These are phyloP conservation scores for Heteromeles arbutifolia DNA, from an alignment of 306 rosid genomes.

Conservation along the genomic window DNA sequence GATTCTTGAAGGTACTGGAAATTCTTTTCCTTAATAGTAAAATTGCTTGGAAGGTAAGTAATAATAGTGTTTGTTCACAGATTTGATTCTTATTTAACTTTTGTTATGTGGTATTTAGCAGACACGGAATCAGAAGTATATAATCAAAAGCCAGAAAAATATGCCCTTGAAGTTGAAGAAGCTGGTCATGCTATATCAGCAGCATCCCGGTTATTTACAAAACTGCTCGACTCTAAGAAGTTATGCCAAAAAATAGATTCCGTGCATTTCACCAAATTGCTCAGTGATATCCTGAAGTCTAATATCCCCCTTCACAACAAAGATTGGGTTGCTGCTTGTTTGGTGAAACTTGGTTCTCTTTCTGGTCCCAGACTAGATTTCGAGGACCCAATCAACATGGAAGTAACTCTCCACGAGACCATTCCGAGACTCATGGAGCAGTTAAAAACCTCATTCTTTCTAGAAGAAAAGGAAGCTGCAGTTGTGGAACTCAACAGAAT, in stretches of 20 bases:
- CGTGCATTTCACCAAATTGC: conserved; percentile 41
- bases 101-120: conserved; percentile 8
- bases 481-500: conserved; percentile 69
- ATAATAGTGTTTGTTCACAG: background rate
- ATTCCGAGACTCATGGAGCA: conserved; percentile 76
- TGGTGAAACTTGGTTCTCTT: conserved; percentile 63
- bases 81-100: background rate
- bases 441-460: conserved; percentile 51
- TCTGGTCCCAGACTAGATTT: conserved; percentile 25
- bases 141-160: conserved; percentile 47
- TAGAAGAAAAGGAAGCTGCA: conserved; percentile 57
- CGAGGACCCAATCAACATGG: conserved; percentile 48
- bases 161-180: conserved; percentile 69
- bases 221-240: conserved; percentile 46
- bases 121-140: conserved; percentile 49
- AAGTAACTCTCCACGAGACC: conserved; percentile 69
- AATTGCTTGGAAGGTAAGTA: background rate
- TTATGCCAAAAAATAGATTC: conserved; percentile 40
- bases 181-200: conserved; percentile 87
- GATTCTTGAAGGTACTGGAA: conserved; percentile 43
- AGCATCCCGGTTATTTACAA: conserved; percentile 64
- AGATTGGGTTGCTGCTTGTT: conserved; percentile 84
- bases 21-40: background rate
- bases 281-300: conserved; percentile 60
- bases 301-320: conserved; percentile 52